Percentiles rank a stretch among this genome's conserved stretches.
These are phyloP conservation scores for Phoma sp. DNA, from an alignment of 2,329 filamentous ascomycete species.

Conservation along the genomic window DNA sequence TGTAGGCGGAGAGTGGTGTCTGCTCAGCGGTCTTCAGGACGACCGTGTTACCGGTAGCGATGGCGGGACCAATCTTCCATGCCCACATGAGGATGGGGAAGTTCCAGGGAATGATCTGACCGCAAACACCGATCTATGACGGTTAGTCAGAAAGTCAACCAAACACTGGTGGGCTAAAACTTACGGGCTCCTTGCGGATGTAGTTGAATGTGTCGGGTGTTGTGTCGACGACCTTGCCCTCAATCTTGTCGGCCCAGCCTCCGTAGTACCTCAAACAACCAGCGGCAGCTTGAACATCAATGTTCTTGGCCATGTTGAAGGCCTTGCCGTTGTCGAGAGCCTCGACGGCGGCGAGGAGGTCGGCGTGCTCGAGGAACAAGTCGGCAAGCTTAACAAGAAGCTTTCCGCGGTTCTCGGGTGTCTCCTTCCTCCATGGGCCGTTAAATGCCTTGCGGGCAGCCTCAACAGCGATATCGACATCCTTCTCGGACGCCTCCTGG, in stretches of 20 bases:
- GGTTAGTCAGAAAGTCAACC: conserved; percentile 26
- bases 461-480: conserved; percentile 78
- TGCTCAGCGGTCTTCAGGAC: conserved; percentile 80
- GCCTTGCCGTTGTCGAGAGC: conserved; percentile 89
- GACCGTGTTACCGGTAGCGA: conserved; percentile 75
- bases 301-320: conserved; percentile 73
- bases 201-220: conserved; percentile 82
- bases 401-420: conserved; percentile 74
- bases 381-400: conserved; percentile 80
- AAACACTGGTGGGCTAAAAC: conserved; percentile 20
- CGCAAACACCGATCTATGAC: conserved; percentile 74
- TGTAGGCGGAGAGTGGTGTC: conserved; percentile 74
- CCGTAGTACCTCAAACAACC: conserved; percentile 84
- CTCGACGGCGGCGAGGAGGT: conserved; percentile 82
- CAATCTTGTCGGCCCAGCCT: conserved; percentile 91
- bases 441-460: conserved; percentile 89
- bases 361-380: conserved; percentile 77
- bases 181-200: conserved; percentile 76
- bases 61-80: conserved; percentile 82
- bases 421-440: conserved; percentile 70
- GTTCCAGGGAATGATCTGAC: conserved; percentile 91
- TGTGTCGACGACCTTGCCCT: conserved; percentile 86
- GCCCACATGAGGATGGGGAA: conserved; percentile 81
- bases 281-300: conserved; percentile 71
- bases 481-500: conserved; percentile 86